phyloP scores from a whole-genome alignment of 164 flowering plant species.

The Santalum album region DNA sequence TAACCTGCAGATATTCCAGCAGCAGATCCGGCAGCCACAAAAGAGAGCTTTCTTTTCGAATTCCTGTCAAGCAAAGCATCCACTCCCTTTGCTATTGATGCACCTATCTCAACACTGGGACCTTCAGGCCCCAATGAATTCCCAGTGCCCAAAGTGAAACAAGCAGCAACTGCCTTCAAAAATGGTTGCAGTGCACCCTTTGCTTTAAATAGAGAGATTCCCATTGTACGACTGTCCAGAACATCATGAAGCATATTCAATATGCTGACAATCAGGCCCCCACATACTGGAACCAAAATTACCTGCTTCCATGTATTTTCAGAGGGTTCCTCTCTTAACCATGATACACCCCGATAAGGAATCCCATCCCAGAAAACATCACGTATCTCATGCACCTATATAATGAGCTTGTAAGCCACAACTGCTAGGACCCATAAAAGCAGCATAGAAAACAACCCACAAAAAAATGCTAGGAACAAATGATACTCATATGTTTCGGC shows the following conservation, averaged over 20 bases:
- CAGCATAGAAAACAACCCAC: neutral
- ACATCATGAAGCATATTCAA: constrained; percentile 37
- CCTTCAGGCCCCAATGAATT: constrained; percentile 97
- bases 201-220: constrained; percentile 7
- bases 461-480: neutral
- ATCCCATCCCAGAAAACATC: constrained; percentile 89
- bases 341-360: constrained; percentile 73
- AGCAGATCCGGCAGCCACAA: constrained; percentile 91
- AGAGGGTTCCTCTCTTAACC: constrained; percentile 74
- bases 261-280: constrained; percentile 62
- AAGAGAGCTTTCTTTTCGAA: constrained; percentile 44
- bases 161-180: constrained; percentile 74
- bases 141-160: constrained; percentile 84
- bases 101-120: constrained; percentile 92
- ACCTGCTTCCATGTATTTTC: constrained; percentile 50
- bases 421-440: neutral
- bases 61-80: constrained; percentile 33
- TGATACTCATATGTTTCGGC: too few species aligned
- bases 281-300: constrained; percentile 63
- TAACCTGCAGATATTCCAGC: constrained; percentile 92
- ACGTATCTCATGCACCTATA: constrained; percentile 72
- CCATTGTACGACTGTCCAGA: constrained; percentile 17
- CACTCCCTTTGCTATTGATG: constrained; percentile 73
- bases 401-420: neutral
- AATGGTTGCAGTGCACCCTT: constrained; percentile 46